Percentiles rank a stretch among this genome's conserved stretches.
These are phyloP conservation scores for Dothidotthia symphoricarpi DNA, from an alignment of 2,329 filamentous ascomycete genomes.

Conservation along the genomic window DNA sequence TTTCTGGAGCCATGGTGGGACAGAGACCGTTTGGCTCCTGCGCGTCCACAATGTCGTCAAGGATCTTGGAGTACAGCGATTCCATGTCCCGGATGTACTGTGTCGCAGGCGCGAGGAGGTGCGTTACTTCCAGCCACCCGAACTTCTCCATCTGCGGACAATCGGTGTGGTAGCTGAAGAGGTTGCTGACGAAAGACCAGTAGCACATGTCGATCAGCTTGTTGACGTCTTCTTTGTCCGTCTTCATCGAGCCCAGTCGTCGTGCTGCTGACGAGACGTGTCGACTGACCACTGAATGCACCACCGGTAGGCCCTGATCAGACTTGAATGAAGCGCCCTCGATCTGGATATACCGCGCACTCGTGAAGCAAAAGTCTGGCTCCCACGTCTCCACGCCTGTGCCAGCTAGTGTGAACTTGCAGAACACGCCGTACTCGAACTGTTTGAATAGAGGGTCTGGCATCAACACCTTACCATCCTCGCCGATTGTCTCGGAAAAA, in stretches of 20 bases:
- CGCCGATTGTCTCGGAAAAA: slow-evolving; percentile 32
- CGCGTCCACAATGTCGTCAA: slow-evolving; percentile 49
- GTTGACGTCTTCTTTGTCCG: slow-evolving; percentile 45
- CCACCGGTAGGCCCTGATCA: slow-evolving; percentile 27
- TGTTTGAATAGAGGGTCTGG: slow-evolving; percentile 44
- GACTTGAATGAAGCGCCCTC: slow-evolving; percentile 38
- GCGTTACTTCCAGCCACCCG: slow-evolving; percentile 51
- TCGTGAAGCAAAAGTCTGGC: slow-evolving; percentile 47
- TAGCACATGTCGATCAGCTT: slow-evolving; percentile 47
- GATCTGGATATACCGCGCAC: slow-evolving; percentile 45
- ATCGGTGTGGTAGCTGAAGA: slow-evolving; percentile 48
- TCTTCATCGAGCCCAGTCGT: slow-evolving; percentile 40
- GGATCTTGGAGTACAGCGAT: slow-evolving; percentile 48
- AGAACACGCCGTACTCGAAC: slow-evolving; percentile 43
- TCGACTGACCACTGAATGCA: slow-evolving; percentile 39
- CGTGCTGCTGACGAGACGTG: slow-evolving; percentile 44
- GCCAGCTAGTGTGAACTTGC: slow-evolving; percentile 39
- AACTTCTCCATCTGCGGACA: slow-evolving; percentile 44
- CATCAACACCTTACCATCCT: slow-evolving; percentile 42
- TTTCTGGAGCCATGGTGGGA: slow-evolving; percentile 50
- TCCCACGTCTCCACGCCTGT: slow-evolving; percentile 37
- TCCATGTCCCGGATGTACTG: slow-evolving; percentile 52
- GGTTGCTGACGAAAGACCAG: slow-evolving; percentile 45
- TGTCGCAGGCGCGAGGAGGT: slow-evolving; percentile 47
- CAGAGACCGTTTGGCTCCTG: slow-evolving; percentile 49